Conservation (phyloP, 2,329 filamentous ascomycete species). For the Fusarium subtropicale region DNA sequence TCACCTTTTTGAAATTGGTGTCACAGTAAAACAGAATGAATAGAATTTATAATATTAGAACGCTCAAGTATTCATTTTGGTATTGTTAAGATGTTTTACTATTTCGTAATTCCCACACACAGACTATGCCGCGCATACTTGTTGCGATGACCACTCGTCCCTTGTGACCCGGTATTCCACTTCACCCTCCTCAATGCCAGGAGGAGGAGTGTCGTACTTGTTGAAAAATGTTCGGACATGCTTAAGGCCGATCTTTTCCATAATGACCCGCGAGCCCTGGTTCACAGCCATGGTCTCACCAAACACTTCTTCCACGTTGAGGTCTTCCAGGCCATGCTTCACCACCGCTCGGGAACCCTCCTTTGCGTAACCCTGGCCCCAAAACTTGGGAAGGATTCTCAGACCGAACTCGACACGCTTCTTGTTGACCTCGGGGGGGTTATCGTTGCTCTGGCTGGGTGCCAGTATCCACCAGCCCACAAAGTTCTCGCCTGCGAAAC, state of each 20-base stretch:
- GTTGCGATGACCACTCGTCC: conserved; percentile 37
- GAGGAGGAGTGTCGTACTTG: conserved; percentile 43
- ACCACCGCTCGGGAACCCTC: conserved; percentile 48
- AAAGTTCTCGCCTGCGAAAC: conserved; percentile 43
- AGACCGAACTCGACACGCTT: conserved; percentile 46
- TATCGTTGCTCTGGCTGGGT: conserved; percentile 33
- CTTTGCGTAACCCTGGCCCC: conserved; percentile 49
- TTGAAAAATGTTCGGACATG: conserved; percentile 43
- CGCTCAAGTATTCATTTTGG: neutral
- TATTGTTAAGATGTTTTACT: neutral
- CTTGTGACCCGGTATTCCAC: conserved; percentile 43
- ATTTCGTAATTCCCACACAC: neutral
- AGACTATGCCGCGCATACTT: conserved; percentile 16
- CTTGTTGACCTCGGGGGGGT: conserved; percentile 16
- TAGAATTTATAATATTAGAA: neutral
- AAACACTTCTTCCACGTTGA: conserved; percentile 41
- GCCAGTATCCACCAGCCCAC: conserved; percentile 50
- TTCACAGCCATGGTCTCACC: conserved; percentile 51
- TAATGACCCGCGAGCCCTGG: conserved; percentile 42
- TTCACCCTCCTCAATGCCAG: conserved; percentile 46
- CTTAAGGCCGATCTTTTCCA: conserved; percentile 35
- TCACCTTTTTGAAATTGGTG: conserved; percentile 19
- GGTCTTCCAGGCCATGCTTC: conserved; percentile 47
- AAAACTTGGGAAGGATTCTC: conserved; percentile 46
- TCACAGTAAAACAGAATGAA: neutral